phyloP scores from a whole-genome alignment of 371 early-diverging fungal species.

The Capillidium rhysosporum region DNA sequence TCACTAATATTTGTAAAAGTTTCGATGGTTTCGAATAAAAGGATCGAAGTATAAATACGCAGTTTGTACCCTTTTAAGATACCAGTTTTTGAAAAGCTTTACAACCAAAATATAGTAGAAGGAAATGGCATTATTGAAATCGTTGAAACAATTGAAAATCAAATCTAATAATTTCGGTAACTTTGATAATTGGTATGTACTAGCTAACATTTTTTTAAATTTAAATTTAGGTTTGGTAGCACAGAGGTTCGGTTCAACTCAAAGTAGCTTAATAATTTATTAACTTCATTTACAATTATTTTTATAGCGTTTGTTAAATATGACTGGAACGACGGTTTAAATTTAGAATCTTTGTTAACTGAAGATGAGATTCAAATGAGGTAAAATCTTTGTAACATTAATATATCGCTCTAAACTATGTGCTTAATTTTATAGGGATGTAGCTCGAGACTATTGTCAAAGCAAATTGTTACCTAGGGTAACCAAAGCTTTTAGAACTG shows the following conservation, averaged over 20 bases:
- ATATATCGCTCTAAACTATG: too few species aligned
- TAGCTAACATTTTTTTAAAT: too few species aligned
- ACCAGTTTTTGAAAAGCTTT: too few species aligned
- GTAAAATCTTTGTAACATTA: slow-evolving; percentile 13
- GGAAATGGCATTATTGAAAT: too few species aligned
- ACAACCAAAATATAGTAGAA: too few species aligned
- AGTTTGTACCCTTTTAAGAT: too few species aligned
- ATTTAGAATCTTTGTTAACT: slow-evolving; percentile 62
- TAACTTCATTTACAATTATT: background rate
- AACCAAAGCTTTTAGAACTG: slow-evolving; percentile 61
- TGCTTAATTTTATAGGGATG: slow-evolving; percentile 30
- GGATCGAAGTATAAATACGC: too few species aligned
- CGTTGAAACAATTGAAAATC: too few species aligned
- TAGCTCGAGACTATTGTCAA: slow-evolving; percentile 77
- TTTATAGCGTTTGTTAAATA: slow-evolving; percentile 28
- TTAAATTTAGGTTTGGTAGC: background rate
- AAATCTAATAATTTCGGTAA: too few species aligned
- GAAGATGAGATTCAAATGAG: slow-evolving; percentile 73
- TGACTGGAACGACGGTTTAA: slow-evolving; percentile 84
- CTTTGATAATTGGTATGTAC: too few species aligned
- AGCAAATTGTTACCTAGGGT: slow-evolving; percentile 73
- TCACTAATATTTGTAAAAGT: too few species aligned
- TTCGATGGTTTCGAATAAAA: too few species aligned
- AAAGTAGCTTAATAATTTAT: background rate
- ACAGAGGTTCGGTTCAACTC: background rate